phyloP scores from a whole-genome alignment of 2,329 filamentous ascomycete species.

The Fusarium papillatum region DNA sequence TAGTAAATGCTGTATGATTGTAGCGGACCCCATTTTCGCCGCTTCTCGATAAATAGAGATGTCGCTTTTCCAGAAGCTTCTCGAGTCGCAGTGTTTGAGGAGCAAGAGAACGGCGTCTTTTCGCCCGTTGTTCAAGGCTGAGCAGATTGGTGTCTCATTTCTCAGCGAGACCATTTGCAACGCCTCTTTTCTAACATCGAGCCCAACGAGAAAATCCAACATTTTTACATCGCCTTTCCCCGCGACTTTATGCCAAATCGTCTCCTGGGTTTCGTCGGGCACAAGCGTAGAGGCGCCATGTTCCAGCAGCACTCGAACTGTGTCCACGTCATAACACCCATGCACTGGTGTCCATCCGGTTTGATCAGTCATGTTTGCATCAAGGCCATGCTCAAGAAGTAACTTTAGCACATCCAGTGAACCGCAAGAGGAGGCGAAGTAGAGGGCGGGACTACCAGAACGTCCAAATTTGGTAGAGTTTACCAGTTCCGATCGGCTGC shows the following conservation, averaged over 20 bases:
- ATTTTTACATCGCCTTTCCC: fast-evolving
- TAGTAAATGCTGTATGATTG: background rate
- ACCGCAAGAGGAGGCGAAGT: background rate
- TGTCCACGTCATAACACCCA: background rate
- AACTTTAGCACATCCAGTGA: background rate
- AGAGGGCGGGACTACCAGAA: background rate
- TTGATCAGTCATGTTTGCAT: background rate
- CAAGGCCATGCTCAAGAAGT: background rate
- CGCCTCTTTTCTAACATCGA: background rate
- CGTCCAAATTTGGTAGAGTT: background rate
- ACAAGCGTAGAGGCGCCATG: background rate
- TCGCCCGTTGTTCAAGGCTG: background rate
- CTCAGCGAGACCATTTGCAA: background rate
- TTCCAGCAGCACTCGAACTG: background rate
- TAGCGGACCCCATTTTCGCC: background rate
- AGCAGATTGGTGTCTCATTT: conserved; percentile 4
- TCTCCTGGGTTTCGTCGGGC: background rate
- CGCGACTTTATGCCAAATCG: conserved; percentile 1
- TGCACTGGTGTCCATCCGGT: background rate
- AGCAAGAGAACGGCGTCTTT: background rate
- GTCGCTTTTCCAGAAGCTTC: background rate
- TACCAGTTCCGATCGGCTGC: background rate
- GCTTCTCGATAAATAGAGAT: background rate
- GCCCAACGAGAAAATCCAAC: background rate
- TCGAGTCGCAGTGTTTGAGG: background rate